phyloP scores from a whole-genome alignment of 345 rosid genomes.

The Aquilaria malaccensis region DNA sequence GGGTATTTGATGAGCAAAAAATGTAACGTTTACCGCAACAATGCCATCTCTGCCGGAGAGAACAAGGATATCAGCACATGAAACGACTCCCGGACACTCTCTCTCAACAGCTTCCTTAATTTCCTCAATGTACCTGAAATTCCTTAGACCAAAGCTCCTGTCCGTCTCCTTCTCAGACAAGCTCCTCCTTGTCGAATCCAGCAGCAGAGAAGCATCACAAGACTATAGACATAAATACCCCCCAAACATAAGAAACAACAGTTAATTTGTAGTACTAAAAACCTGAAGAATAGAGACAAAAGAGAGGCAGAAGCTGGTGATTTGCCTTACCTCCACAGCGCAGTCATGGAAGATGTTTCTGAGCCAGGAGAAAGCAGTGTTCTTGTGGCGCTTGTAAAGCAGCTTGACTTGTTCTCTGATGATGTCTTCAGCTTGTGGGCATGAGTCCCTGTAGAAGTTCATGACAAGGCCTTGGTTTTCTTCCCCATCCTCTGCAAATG shows the following conservation, averaged over 20 bases:
- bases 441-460: slow-evolving; percentile 81
- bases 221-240: slow-evolving; percentile 35
- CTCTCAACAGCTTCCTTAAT: slow-evolving; percentile 94
- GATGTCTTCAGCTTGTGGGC: slow-evolving; percentile 96
- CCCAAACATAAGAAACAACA: slow-evolving; percentile 4
- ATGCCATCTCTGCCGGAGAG: slow-evolving; percentile 88
- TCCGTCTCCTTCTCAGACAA: slow-evolving; percentile 95
- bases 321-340: slow-evolving; percentile 62
- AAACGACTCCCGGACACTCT: slow-evolving; percentile 91
- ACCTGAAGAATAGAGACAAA: background rate
- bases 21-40: slow-evolving; percentile 38
- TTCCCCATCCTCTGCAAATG: slow-evolving; percentile 36
- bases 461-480: slow-evolving; percentile 63
- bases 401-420: slow-evolving; percentile 84
- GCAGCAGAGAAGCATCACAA: slow-evolving; percentile 89
- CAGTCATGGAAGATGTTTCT: slow-evolving; percentile 99
- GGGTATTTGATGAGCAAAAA: background rate
- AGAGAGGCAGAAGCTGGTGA: background rate
- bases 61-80: slow-evolving; percentile 84
- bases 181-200: slow-evolving; percentile 92
- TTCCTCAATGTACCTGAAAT: slow-evolving; percentile 87
- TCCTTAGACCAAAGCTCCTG: slow-evolving; percentile 91
- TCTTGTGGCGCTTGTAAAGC: slow-evolving; percentile 98
- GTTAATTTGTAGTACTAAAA: background rate
- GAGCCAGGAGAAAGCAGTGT: slow-evolving; percentile 99